These are phyloP conservation scores for Rasamsonia emersonii DNA, from an alignment of 2,329 filamentous ascomycete species.

Conservation along the genomic window DNA sequence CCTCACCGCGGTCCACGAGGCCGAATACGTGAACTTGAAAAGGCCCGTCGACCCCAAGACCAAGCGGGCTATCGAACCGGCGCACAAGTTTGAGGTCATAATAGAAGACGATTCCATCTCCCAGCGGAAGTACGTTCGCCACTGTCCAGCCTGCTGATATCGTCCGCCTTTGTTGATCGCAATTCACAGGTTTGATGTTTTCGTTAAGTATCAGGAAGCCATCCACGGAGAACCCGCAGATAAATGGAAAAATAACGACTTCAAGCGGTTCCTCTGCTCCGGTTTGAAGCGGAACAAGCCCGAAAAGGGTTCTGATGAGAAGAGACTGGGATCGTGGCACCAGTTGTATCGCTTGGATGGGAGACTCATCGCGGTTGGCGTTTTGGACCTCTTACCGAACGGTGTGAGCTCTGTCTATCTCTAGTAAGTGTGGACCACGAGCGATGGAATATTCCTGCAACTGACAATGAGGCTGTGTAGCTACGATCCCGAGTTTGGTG, in stretches of 20 bases:
- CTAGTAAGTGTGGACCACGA: conserved; percentile 28
- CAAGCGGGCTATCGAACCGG: conserved; percentile 37
- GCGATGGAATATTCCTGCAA: conserved; percentile 1
- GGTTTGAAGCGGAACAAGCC: conserved; percentile 34
- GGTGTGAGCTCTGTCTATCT: conserved; percentile 44
- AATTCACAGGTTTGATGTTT: conserved; percentile 32
- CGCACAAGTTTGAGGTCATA: conserved; percentile 41
- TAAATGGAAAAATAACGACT: conserved; percentile 35
- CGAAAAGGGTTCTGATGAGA: conserved; percentile 27
- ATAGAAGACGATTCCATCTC: conserved; percentile 40
- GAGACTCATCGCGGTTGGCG: conserved; percentile 40
- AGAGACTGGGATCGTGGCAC: conserved; percentile 42
- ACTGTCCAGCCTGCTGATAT: background rate
- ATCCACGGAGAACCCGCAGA: conserved; percentile 38
- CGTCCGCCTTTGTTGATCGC: background rate
- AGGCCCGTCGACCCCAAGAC: conserved; percentile 37
- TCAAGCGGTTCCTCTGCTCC: conserved; percentile 40
- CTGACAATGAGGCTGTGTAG: conserved; percentile 16
- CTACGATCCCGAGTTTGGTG: conserved; percentile 53
- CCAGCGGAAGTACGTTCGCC: conserved; percentile 37
- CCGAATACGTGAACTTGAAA: conserved; percentile 36
- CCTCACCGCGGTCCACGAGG: conserved; percentile 31
- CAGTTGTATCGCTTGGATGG: conserved; percentile 44
- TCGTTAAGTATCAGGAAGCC: conserved; percentile 38
- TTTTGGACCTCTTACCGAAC: conserved; percentile 39